These are phyloP conservation scores for Colletotrichum chlorophyti DNA, from an alignment of 2,329 filamentous ascomycete genomes.

Conservation along the genomic window DNA sequence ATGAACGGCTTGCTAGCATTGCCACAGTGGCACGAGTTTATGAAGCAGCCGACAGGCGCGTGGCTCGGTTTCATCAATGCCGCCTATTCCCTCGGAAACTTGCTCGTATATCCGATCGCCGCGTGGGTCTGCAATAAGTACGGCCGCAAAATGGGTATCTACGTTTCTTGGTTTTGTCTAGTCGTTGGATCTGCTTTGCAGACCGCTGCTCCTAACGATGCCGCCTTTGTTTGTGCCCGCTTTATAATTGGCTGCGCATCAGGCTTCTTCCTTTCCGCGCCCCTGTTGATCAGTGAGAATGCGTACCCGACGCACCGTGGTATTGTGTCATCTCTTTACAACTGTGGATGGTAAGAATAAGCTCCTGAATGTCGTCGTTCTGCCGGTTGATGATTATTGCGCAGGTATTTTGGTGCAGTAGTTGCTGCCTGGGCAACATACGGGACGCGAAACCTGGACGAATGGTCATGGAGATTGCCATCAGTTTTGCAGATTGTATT, in stretches of 20 bases:
- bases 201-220: conserved; percentile 29
- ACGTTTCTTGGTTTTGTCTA: background rate
- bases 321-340: conserved; percentile 9
- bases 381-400: too few species aligned
- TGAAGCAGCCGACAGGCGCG: conserved; percentile 7
- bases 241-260: conserved; percentile 42
- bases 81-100: conserved; percentile 43
- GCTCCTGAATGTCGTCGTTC: too few species aligned
- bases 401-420: too few species aligned
- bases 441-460: conserved; percentile 11
- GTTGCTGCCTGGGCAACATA: background rate
- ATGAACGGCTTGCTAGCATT: conserved; percentile 26
- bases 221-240: conserved; percentile 41
- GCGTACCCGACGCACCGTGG: conserved; percentile 38
- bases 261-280: conserved; percentile 36
- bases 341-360: conserved; percentile 37
- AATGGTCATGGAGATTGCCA: conserved; percentile 19
- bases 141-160: conserved; percentile 24
- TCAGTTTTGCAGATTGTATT: conserved; percentile 50
- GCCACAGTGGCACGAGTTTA: conserved; percentile 19
- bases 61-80: conserved; percentile 23
- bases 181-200: conserved; percentile 32
- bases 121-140: conserved; percentile 38
- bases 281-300: conserved; percentile 42
- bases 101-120: conserved; percentile 37